Conservation (phyloP, 2,329 filamentous ascomycete species). For the Botrytis pseudocinerea region DNA sequence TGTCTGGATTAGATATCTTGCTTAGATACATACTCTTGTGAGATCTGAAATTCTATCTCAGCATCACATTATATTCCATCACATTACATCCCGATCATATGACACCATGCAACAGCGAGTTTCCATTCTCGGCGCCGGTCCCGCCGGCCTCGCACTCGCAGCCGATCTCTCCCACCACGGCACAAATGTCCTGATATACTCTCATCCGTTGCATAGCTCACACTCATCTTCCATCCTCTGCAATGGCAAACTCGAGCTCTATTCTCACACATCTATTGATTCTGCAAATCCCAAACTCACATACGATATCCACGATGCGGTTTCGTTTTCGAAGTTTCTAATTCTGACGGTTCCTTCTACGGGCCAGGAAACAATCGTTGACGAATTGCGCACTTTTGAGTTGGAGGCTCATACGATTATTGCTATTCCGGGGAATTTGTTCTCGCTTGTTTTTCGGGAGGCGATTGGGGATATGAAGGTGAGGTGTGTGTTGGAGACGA, state of each 20-base stretch:
- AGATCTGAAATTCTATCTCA: not conserved
- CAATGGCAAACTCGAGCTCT: slow-evolving; percentile 15
- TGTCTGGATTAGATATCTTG: not conserved
- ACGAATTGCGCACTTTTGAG: slow-evolving; percentile 21
- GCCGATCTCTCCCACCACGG: slow-evolving; percentile 25
- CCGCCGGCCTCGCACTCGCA: slow-evolving; percentile 26
- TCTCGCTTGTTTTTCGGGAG: not conserved
- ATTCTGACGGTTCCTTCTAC: slow-evolving; percentile 27
- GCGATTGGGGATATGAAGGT: not conserved
- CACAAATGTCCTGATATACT: slow-evolving; percentile 23
- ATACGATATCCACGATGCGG: slow-evolving; percentile 18
- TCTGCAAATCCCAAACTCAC: slow-evolving; percentile 11
- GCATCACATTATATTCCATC: not conserved
- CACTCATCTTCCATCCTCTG: slow-evolving; percentile 19
- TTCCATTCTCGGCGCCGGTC: slow-evolving; percentile 26
- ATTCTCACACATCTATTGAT: slow-evolving; percentile 5
- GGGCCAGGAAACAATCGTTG: slow-evolving; percentile 22
- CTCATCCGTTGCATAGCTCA: slow-evolving; percentile 23
- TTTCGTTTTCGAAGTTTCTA: slow-evolving; percentile 24
- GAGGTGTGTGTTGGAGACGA: slow-evolving; percentile 7
- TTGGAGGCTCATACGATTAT: slow-evolving; percentile 9
- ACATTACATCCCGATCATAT: not conserved
- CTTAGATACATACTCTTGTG: not conserved
- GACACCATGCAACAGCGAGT: slow-evolving; percentile 22
- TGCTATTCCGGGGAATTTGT: slow-evolving; percentile 9